A percentile compares a stretch with the other conserved stretches of the same genome.
phyloP scores from a whole-genome alignment of 495 filamentous ascomycete species.

The Jackrogersella multiformis region DNA sequence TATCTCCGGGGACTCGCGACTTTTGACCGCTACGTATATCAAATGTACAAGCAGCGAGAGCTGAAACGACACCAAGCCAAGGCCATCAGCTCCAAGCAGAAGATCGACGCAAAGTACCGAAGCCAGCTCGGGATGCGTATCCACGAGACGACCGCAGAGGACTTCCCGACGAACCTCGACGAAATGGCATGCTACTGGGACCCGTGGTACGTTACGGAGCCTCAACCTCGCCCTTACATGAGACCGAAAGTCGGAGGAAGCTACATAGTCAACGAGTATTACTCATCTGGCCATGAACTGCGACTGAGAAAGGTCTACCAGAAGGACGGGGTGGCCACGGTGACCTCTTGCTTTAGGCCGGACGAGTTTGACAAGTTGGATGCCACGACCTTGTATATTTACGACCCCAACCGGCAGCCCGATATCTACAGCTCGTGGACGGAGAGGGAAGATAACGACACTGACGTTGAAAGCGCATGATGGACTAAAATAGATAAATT shows the following conservation, averaged over 20 bases:
- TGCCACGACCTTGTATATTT: background rate
- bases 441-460: background rate
- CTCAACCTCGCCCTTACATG: background rate
- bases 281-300: background rate
- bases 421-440: background rate
- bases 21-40: background rate
- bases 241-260: background rate
- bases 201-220: background rate
- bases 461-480: background rate
- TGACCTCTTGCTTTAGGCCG: background rate
- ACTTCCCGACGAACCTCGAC: background rate
- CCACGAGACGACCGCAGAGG: background rate
- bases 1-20: background rate
- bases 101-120: background rate
- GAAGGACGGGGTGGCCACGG: background rate
- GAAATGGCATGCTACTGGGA: constrained; percentile 5
- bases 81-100: constrained; percentile 2
- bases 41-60: background rate
- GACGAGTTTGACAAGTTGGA: constrained; percentile 1
- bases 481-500: background rate
- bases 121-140: background rate
- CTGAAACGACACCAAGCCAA: background rate
- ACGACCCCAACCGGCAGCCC: background rate
- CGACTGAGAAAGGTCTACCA: constrained; percentile 1
- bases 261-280: constrained; percentile 4